phyloP scores from a whole-genome alignment of 1,139 yeast species.

The Tardiomyces digboiensis region DNA sequence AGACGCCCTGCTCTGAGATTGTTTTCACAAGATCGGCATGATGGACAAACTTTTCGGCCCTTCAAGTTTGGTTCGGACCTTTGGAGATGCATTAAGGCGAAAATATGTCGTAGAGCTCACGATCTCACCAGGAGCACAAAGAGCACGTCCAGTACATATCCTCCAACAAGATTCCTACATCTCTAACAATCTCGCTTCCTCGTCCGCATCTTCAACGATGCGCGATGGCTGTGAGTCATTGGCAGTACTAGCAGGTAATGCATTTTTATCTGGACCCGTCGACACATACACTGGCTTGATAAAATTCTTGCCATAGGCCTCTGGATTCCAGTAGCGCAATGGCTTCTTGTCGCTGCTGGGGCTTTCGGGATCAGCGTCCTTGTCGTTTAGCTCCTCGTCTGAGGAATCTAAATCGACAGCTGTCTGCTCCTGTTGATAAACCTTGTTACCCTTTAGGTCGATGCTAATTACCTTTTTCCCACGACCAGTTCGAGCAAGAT shows the following conservation, averaged over 20 bases:
- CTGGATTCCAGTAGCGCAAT: slow-evolving; percentile 15
- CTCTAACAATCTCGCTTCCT: slow-evolving; percentile 8
- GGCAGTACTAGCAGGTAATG: slow-evolving; percentile 1
- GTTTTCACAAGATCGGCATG: no score
- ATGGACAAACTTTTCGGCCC: no score
- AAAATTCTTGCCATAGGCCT: slow-evolving; percentile 23
- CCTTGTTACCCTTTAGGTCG: slow-evolving; percentile 78
- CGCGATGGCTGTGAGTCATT: slow-evolving; percentile 3
- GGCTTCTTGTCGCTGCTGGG: slow-evolving; percentile 8
- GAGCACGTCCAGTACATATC: no score
- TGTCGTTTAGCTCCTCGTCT: slow-evolving; percentile 15
- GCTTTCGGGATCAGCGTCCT: slow-evolving; percentile 9
- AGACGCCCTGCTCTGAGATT: no score
- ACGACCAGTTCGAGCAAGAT: slow-evolving; percentile 54
- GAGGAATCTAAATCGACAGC: slow-evolving; percentile 11
- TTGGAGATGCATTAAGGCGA: no score
- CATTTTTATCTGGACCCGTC: slow-evolving; percentile 2
- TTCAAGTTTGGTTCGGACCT: no score
- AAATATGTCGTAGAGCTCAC: no score
- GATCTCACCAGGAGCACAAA: slow-evolving; percentile 2
- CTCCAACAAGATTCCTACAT: slow-evolving; percentile 7
- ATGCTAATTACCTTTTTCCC: slow-evolving; percentile 70
- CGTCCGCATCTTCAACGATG: slow-evolving; percentile 13
- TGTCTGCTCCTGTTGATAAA: slow-evolving; percentile 30
- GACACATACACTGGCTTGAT: slow-evolving; percentile 19